These are phyloP conservation scores for Pichia sp. DNA, from an alignment of 1,139 yeast genomes.

Conservation along the genomic window DNA sequence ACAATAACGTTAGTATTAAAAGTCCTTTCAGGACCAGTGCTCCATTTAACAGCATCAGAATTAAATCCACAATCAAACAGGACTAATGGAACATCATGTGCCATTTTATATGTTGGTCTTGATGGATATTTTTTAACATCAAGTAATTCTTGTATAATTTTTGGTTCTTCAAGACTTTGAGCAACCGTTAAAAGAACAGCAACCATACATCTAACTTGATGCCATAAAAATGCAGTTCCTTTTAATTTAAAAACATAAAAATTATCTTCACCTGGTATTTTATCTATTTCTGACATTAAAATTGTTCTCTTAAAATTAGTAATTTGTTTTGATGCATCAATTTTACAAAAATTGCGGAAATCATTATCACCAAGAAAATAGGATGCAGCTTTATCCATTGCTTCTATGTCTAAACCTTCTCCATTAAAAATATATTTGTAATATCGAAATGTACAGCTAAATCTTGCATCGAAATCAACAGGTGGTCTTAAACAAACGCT, in stretches of 20 bases:
- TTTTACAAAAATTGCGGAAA: conserved; percentile 88
- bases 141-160: conserved; percentile 51
- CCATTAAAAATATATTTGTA: conserved; percentile 71
- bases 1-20: conserved; percentile 21
- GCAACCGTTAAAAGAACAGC: conserved; percentile 78
- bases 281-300: conserved; percentile 43
- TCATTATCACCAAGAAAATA: conserved; percentile 73
- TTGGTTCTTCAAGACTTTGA: conserved; percentile 61
- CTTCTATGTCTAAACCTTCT: conserved; percentile 49
- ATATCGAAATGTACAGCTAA: conserved; percentile 78
- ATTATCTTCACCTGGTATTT: conserved; percentile 30
- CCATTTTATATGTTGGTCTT: conserved; percentile 84
- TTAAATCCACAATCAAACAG: conserved; percentile 80
- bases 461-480: conserved; percentile 78
- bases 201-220: conserved; percentile 95
- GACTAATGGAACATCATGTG: conserved; percentile 84
- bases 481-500: conserved; percentile 83
- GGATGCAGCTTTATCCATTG: conserved; percentile 66
- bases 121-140: conserved; percentile 54
- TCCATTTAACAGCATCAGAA: conserved; percentile 58
- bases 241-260: conserved; percentile 67
- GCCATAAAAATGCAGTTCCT: conserved; percentile 96
- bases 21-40: conserved; percentile 17
- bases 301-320: conserved; percentile 64
- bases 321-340: conserved; percentile 91